Conservation (phyloP, 2,329 filamentous ascomycete genomes). For the Chaetothyriales sp. region DNA sequence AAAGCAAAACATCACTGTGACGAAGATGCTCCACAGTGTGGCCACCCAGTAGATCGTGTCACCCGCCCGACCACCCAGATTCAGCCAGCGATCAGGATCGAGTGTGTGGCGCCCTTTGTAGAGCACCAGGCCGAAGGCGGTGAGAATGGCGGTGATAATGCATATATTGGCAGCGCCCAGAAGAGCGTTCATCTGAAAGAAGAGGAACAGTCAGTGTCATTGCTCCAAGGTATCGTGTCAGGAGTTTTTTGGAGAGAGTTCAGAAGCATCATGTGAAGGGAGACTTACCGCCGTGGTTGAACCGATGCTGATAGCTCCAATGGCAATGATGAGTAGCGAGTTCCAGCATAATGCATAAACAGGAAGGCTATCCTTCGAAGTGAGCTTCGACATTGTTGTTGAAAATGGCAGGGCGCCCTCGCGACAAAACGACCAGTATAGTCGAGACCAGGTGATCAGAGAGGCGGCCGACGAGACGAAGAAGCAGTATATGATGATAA, state of each 20-base stretch:
- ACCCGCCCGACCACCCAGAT: constrained; percentile 22
- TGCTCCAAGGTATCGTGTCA: neutral
- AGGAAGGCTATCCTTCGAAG: neutral
- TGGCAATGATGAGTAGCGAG: neutral
- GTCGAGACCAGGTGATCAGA: constrained; percentile 1
- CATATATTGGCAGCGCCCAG: constrained; percentile 5
- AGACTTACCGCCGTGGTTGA: neutral
- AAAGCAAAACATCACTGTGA: constrained; percentile 35
- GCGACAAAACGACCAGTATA: constrained; percentile 7
- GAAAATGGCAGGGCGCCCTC: constrained; percentile 1
- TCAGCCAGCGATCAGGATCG: constrained; percentile 21
- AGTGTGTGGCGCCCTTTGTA: constrained; percentile 20
- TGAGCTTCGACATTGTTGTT: neutral
- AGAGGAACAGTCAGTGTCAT: neutral
- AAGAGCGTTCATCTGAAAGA: constrained; percentile 5
- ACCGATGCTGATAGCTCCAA: constrained; percentile 2
- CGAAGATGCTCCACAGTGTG: constrained; percentile 32
- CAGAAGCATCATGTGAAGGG: too few species aligned
- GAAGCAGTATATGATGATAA: neutral
- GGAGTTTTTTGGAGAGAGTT: too few species aligned
- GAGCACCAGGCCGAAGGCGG: constrained; percentile 26
- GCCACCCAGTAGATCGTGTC: constrained; percentile 26
- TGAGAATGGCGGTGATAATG: constrained; percentile 17
- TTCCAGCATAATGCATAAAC: constrained; percentile 1
- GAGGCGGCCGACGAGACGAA: neutral